Percentiles rank a stretch among this genome's conserved stretches.
Evolutionary conservation across 805 yeast species (phyloP).

Genomic region (Priceomyces medius): DNA sequence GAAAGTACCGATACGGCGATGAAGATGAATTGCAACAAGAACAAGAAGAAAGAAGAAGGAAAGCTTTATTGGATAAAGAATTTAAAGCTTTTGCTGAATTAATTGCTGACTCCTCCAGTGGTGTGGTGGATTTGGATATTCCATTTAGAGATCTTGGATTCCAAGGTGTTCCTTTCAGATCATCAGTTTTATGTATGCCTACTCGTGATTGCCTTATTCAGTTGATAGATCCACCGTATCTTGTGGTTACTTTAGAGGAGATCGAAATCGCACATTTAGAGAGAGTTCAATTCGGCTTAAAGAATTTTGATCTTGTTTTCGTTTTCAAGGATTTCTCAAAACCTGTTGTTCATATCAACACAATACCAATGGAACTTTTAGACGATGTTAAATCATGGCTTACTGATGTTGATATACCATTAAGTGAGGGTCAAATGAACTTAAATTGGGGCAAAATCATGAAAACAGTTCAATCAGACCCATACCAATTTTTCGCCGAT

Average conservation of each 20-base stretch:
- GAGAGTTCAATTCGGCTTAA: conserved; percentile 95
- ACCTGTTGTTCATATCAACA: conserved; percentile 89
- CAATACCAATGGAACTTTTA: conserved; percentile 87
- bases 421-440: conserved; percentile 91
- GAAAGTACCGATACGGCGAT: conserved; percentile 89
- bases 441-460: conserved; percentile 94
- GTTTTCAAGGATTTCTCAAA: conserved; percentile 86
- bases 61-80: conserved; percentile 87
- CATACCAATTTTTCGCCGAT: conserved; percentile 85
- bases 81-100: conserved; percentile 86
- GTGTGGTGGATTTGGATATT: conserved; percentile 81
- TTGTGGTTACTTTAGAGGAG: conserved; percentile 87
- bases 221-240: conserved; percentile 89
- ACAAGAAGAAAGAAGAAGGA: conserved; percentile 94
- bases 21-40: conserved; percentile 98
- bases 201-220: conserved; percentile 96
- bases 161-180: conserved; percentile 95
- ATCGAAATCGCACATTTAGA: conserved; percentile 94
- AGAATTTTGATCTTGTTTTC: conserved; percentile 95
- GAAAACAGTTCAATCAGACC: conserved; percentile 90
- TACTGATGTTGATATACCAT: conserved; percentile 95
- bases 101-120: conserved; percentile 84
- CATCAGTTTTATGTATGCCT: conserved; percentile 93
- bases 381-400: conserved; percentile 96
- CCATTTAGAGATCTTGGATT: conserved; percentile 96